Conservation (phyloP, 2,329 filamentous ascomycete genomes). For the Hypoxylon sp. region DNA sequence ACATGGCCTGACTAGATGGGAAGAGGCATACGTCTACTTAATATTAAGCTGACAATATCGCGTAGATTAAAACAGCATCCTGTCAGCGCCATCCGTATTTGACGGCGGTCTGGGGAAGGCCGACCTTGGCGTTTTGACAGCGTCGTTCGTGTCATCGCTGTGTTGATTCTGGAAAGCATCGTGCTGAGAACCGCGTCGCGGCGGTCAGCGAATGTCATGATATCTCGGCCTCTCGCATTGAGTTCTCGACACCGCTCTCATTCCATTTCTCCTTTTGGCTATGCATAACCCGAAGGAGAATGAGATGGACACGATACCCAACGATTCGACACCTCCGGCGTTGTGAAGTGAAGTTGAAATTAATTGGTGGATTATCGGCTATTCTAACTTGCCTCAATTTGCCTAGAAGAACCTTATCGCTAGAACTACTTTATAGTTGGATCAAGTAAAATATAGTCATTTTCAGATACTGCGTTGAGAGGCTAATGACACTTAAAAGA, state of each 20-base stretch:
- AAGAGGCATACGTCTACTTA: slow-evolving; percentile 11
- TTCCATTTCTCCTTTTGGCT: background rate
- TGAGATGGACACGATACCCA: background rate
- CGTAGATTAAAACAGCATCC: slow-evolving; percentile 14
- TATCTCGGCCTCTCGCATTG: slow-evolving; percentile 21
- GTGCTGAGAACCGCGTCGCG: background rate
- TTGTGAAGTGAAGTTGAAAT: background rate
- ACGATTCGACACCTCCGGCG: background rate
- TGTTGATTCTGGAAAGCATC: background rate
- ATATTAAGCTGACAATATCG: slow-evolving; percentile 4
- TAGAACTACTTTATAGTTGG: background rate
- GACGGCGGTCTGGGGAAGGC: slow-evolving; percentile 16
- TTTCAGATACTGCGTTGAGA: background rate
- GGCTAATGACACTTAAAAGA: no score
- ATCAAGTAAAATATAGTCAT: background rate
- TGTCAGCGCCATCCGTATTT: slow-evolving; percentile 27
- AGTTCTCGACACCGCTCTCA: slow-evolving; percentile 1
- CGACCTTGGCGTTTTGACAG: slow-evolving; percentile 15
- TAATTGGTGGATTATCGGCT: background rate
- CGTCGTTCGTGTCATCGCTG: slow-evolving; percentile 3
- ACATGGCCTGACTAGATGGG: slow-evolving; percentile 29
- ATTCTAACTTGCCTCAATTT: background rate
- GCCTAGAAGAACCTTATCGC: background rate
- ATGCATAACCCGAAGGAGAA: background rate
- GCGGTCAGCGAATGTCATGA: slow-evolving; percentile 8